phyloP scores from a whole-genome alignment of 2,329 filamentous ascomycete species.

The Ophiostoma novo-ulmi region DNA sequence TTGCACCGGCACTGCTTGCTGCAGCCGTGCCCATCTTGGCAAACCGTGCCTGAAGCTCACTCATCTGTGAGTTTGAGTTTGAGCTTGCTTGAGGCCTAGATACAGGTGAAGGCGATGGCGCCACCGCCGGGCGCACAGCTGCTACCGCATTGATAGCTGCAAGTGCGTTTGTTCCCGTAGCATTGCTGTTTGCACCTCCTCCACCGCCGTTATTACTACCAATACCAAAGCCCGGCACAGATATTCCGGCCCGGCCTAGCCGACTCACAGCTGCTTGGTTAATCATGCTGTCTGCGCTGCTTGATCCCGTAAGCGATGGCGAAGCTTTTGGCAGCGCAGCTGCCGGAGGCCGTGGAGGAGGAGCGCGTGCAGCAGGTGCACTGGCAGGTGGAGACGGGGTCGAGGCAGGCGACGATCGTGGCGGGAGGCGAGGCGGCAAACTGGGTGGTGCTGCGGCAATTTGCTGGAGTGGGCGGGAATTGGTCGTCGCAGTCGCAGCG shows the following conservation, averaged over 20 bases:
- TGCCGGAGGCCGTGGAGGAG: constrained; percentile 16
- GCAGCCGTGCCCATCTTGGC: constrained; percentile 47
- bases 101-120: background rate
- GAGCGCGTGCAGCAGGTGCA: constrained; percentile 29
- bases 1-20: constrained; percentile 53
- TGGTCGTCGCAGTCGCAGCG: constrained; percentile 25
- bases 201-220: constrained; percentile 36
- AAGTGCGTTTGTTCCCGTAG: constrained; percentile 8
- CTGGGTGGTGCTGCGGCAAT: constrained; percentile 20
- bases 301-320: background rate
- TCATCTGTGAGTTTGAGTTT: constrained; percentile 45
- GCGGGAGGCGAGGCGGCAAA: constrained; percentile 28
- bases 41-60: constrained; percentile 65
- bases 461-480: constrained; percentile 18
- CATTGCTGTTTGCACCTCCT: constrained; percentile 21
- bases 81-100: constrained; percentile 24
- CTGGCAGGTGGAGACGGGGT: constrained; percentile 2
- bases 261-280: constrained; percentile 58
- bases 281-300: constrained; percentile 29
- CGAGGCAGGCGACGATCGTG: constrained; percentile 22
- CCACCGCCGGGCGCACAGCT: constrained; percentile 8
- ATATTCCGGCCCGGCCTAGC: constrained; percentile 68
- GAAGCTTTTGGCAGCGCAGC: background rate
- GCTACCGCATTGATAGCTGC: constrained; percentile 22
- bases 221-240: constrained; percentile 73